Percentiles rank a stretch among this genome's conserved stretches.
phyloP scores from a whole-genome alignment of 441 rosid species.

The Syzygium syzygioides region DNA sequence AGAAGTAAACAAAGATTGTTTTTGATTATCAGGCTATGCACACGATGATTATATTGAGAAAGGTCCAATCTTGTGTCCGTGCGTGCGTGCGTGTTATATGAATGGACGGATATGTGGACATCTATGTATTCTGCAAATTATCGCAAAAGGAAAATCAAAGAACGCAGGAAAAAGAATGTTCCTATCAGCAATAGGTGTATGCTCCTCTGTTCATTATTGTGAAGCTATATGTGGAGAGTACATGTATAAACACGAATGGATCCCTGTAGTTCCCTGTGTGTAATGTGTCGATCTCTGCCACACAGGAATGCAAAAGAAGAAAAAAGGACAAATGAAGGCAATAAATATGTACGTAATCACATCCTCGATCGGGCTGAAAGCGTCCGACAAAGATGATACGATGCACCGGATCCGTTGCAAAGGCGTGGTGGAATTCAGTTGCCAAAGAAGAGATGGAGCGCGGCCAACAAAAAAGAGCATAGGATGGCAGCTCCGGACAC shows the following conservation, averaged over 20 bases:
- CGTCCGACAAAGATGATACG: not conserved
- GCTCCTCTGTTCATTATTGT: not conserved
- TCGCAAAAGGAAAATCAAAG: not conserved
- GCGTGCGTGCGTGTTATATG: not conserved
- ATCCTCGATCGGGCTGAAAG: not conserved
- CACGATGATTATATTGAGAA: not conserved
- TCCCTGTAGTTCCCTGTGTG: not conserved
- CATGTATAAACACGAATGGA: not conserved
- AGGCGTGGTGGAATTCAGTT: not conserved
- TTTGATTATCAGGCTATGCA: not conserved
- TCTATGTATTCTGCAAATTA: not conserved
- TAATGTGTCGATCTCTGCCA: not conserved
- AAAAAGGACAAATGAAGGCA: not conserved
- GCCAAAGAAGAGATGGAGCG: not conserved
- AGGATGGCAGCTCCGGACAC: not conserved
- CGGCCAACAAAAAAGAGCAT: not conserved
- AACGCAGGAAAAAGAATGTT: not conserved
- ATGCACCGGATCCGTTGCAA: not conserved
- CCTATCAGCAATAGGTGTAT: not conserved
- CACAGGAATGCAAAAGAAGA: not conserved
- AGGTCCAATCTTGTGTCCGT: not conserved
- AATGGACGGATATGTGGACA: not conserved
- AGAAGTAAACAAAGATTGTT: not conserved
- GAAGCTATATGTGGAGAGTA: not conserved
- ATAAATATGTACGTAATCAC: not conserved